Evolutionary conservation across 1,139 yeast species (phyloP).

Genomic region (Pichia sp.): DNA sequence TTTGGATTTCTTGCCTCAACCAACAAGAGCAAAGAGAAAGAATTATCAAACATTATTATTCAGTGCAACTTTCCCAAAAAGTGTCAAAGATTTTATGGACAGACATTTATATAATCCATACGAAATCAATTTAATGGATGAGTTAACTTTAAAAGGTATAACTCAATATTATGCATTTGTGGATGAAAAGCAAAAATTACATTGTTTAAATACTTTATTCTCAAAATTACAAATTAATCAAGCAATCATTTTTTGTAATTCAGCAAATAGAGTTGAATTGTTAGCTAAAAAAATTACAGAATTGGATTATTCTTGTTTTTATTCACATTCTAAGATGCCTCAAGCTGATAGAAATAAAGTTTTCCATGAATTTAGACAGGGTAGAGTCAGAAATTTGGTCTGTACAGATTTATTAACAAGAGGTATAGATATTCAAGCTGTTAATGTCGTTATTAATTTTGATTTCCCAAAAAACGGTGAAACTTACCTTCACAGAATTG

Average conservation of each 20-base stretch:
- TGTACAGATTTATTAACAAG: conserved; percentile 95
- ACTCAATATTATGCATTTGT: conserved; percentile 97
- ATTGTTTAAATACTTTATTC: conserved; percentile 90
- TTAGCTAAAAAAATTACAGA: conserved; percentile 95
- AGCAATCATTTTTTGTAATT: conserved; percentile 92
- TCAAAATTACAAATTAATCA: conserved; percentile 93
- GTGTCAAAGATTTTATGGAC: conserved; percentile 91
- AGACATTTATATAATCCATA: conserved; percentile 85
- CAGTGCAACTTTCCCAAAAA: conserved; percentile 93
- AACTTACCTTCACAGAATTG: conserved; percentile 91
- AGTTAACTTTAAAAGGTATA: conserved; percentile 89
- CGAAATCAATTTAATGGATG: conserved; percentile 97
- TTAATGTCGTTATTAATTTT: conserved; percentile 93
- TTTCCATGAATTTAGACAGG: conserved; percentile 97
- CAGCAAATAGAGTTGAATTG: conserved; percentile 91
- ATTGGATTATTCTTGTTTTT: conserved; percentile 92
- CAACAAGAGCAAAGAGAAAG: conserved; percentile 24
- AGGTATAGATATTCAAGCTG: conserved; percentile 99
- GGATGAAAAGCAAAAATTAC: conserved; percentile 92
- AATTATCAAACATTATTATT: conserved; percentile 81
- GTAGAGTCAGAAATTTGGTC: conserved; percentile 92
- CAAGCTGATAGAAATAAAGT: conserved; percentile 97
- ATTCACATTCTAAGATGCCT: conserved; percentile 96
- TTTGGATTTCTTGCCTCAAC: conserved; percentile 65
- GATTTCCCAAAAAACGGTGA: conserved; percentile 98